Evolutionary conservation across 1,284 basidiomycete species (phyloP).

Genomic region (Takashimella tepidaria): DNA sequence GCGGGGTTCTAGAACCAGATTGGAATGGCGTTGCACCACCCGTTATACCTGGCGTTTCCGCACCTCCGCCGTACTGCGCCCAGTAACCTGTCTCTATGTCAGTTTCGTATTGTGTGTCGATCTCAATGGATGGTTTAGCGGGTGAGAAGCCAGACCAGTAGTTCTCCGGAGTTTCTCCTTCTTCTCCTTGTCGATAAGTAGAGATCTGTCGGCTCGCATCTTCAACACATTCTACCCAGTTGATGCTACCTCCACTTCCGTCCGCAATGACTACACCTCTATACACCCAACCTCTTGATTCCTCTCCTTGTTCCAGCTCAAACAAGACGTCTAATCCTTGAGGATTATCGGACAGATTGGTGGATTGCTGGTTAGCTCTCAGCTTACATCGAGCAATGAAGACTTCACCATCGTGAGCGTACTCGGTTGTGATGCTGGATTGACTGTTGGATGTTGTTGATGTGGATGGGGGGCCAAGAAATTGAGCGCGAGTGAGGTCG

Average conservation of each 20-base stretch:
- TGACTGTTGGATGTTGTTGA: slow-evolving; percentile 1
- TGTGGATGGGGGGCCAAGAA: neutral
- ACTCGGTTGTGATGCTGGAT: slow-evolving; percentile 7
- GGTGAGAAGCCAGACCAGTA: slow-evolving; percentile 34
- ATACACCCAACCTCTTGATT: slow-evolving; percentile 36
- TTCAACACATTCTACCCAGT: neutral
- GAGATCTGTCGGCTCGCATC: neutral
- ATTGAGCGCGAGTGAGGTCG: slow-evolving; percentile 2
- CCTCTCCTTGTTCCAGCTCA: slow-evolving; percentile 11
- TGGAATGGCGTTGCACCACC: slow-evolving; percentile 12
- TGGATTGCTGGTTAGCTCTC: slow-evolving; percentile 3
- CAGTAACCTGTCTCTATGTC: slow-evolving; percentile 37
- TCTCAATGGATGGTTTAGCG: slow-evolving; percentile 1
- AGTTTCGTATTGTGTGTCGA: neutral
- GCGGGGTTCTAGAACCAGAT: neutral
- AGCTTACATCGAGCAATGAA: slow-evolving; percentile 3
- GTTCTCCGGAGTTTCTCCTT: slow-evolving; percentile 13
- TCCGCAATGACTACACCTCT: slow-evolving; percentile 13
- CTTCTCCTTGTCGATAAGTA: slow-evolving; percentile 5
- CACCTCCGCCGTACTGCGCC: slow-evolving; percentile 33
- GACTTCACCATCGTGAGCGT: slow-evolving; percentile 14
- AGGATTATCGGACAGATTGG: neutral
- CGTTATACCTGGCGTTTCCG: slow-evolving; percentile 3
- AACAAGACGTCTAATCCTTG: slow-evolving; percentile 9
- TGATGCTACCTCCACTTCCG: too few species aligned